Evolutionary conservation across 352 stramenopile species (phyloP).

Genomic region (Thraustochytrium sp.): DNA sequence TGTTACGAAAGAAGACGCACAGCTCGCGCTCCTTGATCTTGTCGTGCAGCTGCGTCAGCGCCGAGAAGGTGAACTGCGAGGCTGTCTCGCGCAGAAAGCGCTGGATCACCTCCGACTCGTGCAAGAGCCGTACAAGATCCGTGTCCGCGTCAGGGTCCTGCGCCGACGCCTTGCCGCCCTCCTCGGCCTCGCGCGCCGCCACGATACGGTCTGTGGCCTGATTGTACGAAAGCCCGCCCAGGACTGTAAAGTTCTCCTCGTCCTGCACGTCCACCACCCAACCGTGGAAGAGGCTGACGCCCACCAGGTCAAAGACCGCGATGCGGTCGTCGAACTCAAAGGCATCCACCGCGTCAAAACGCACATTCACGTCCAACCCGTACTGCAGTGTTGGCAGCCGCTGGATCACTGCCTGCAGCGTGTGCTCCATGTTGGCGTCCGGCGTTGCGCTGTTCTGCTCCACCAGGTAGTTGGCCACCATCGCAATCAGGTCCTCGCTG

Average conservation of each 20-base stretch:
- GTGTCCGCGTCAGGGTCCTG: background rate
- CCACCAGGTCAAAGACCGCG: constrained; percentile 89
- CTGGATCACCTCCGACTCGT: constrained; percentile 70
- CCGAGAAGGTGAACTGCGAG: constrained; percentile 89
- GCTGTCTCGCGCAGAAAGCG: constrained; percentile 79
- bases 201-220: constrained; percentile 90
- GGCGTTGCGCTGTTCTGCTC: constrained; percentile 57
- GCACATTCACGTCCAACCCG: constrained; percentile 96
- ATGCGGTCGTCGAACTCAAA: constrained; percentile 92
- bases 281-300: constrained; percentile 89
- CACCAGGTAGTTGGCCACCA: constrained; percentile 77
- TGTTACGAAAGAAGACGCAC: constrained; percentile 96
- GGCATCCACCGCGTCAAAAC: constrained; percentile 81
- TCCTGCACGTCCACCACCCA: constrained; percentile 93
- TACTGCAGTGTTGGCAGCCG: constrained; percentile 86
- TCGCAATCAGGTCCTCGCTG: constrained; percentile 77
- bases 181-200: constrained; percentile 64
- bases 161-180: constrained; percentile 6
- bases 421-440: constrained; percentile 39
- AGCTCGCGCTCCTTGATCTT: constrained; percentile 78
- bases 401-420: constrained; percentile 74
- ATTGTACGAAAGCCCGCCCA: constrained; percentile 92
- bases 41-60: constrained; percentile 82
- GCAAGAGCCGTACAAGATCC: constrained; percentile 61
- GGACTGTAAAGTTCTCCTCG: constrained; percentile 59